A percentile compares a stretch with the other conserved stretches of the same genome.
phyloP scores from a whole-genome alignment of 1,139 yeast species.

The Insectozyma bohioensis region DNA sequence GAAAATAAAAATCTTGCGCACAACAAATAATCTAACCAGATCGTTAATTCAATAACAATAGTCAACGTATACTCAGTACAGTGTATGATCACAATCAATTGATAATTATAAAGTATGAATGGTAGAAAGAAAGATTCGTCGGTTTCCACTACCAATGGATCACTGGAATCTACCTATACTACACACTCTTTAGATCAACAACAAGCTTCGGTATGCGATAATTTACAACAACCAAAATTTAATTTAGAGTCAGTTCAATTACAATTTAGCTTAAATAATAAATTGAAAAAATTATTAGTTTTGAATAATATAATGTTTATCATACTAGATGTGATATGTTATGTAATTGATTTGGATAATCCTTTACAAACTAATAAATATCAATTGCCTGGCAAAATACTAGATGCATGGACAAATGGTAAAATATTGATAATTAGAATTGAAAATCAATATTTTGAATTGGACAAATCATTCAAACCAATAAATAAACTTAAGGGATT shows the following conservation, averaged over 20 bases:
- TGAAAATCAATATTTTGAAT: constrained; percentile 25
- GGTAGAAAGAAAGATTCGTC: too few relatives aligned
- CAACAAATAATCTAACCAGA: too few relatives aligned
- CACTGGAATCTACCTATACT: too few relatives aligned
- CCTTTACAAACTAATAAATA: constrained; percentile 36
- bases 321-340: constrained; percentile 23
- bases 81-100: too few relatives aligned
- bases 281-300: constrained; percentile 27
- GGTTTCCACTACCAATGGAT: too few relatives aligned
- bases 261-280: constrained; percentile 35
- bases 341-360: constrained; percentile 34
- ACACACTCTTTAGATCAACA: constrained; percentile 15
- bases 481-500: constrained; percentile 34
- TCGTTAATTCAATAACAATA: too few relatives aligned
- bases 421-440: constrained; percentile 33
- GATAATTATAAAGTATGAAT: too few relatives aligned
- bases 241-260: constrained; percentile 44
- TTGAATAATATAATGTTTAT: constrained; percentile 37
- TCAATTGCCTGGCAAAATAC: constrained; percentile 24
- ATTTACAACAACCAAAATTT: constrained; percentile 25
- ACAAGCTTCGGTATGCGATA: constrained; percentile 13
- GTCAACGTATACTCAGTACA: too few relatives aligned
- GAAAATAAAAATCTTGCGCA: too few relatives aligned
- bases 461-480: constrained; percentile 32
- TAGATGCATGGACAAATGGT: constrained; percentile 43